Evolutionary conservation across 2,329 filamentous ascomycete species (phyloP), one percentile per base, ranked within the genome.

Genomic region (Penicillium sp.): DNA sequence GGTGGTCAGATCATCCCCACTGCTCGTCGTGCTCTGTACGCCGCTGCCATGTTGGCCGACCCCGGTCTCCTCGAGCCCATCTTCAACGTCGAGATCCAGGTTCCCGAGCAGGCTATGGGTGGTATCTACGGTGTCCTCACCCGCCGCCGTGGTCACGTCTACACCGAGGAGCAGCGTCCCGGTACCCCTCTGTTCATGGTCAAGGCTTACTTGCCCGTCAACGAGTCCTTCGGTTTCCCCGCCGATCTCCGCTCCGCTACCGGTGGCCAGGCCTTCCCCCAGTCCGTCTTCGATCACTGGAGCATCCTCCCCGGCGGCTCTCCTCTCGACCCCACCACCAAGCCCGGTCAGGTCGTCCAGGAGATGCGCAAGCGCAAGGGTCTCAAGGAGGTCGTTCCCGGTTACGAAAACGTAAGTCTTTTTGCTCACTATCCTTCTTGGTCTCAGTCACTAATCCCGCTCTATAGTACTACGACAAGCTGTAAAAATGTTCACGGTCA

Each of bases 41-140:
- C 94, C 74, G 85, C 94, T 69, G 82, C 91, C 68, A 89, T 99
- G 68, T 86, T 99, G 71, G 93, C 94, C 73, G 87, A 96, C 71
- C 94, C 94, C 68, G 88, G 86, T 80, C 87, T 99, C 65, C 88
- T 92, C 73, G 94, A 99, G 87, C 94, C 94, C 76, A 90, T 99
- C 82, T 99, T 95, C 90, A 85, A 97, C 78, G 92, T 96, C 80
- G 94, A 99, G 82, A 99, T 99, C 81, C 93, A 97, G 85, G 94
- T 99, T 65, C 93, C 93, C 75, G 94, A 99, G 86, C 84, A 88
- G 76, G 93, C 94, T 78, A 97, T 99, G 94, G 94, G 94, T 86
- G 94, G 94, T 87, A 96, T 99, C 81, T 99, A 99, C 83, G 90
- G 93, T 89, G 93, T 97, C 77, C 90, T 99, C 73, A 97, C 93